Evolutionary conservation across 2,329 filamentous ascomycete genomes (phyloP), one percentile per base, ranked within the genome.

Genomic region (Trichocomaceae sp.): DNA sequence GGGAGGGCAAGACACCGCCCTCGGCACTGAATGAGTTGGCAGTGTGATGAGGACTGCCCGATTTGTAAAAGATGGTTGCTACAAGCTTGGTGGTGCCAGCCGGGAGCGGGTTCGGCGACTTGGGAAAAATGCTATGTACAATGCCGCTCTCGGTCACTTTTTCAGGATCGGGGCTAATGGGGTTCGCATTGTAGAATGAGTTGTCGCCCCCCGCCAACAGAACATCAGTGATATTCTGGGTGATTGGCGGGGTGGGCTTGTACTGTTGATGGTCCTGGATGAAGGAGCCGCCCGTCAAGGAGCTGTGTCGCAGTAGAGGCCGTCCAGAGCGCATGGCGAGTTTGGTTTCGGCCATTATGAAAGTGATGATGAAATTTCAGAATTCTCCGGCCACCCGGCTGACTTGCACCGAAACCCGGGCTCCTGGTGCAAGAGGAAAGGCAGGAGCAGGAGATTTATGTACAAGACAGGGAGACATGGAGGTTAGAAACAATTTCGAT

Each of bases 261-360:
- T 77, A 77, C 56, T 77, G 75, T 59, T 77, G 73, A 57, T 77
- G 75, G 57, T 77, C 75, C 42, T 75, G 71, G 37, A 77, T 71
- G 62, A 75, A 74, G 23, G 74, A 75, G 52, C 68, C 70, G 58
- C 73, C 70, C 50, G 67, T 66, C 57, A 77, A 55, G 20, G 66
- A 67, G 56, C 61, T 71, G 58, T 74, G 73, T 46, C 71, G 72
- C 50, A 77, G 66, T 29, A 71, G 69, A 9, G 74, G 75, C 50
- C 73, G 71, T 49, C 63, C 61, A 17, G 68, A 66, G 57, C 71
- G 71, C 54, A 62, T 15, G 37, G 66, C 51, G 55, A 62, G 49
- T 54, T 62, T 66, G 47, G 64, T 59, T 49, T 64, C 63, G 69
- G 72, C 72, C 61, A 57, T 55, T 22, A 15, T 35, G 31, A 15